Percentiles rank a stretch among this genome's conserved stretches.
phyloP scores from a whole-genome alignment of 768 basidiomycete genomes.

The Agrocybe chaxingu region DNA sequence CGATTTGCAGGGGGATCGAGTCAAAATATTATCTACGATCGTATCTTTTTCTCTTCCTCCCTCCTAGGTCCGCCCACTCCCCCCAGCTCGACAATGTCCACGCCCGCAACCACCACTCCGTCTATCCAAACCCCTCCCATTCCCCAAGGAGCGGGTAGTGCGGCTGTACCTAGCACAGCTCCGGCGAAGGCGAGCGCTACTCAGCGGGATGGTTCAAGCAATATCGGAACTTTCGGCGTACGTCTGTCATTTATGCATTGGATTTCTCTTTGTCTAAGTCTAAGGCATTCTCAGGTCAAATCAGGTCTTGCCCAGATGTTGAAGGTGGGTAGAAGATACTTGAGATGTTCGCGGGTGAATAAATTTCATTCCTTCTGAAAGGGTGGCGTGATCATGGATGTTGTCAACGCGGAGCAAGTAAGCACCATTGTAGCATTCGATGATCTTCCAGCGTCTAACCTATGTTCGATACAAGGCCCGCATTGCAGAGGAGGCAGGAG shows the following conservation, averaged over 20 bases:
- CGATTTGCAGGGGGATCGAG: conserved; percentile 12
- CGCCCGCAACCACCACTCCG: conserved; percentile 21
- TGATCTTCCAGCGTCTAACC: conserved; percentile 6
- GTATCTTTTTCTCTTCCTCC: conserved; percentile 7
- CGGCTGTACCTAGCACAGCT: conserved; percentile 38
- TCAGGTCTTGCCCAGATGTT: conserved; percentile 96
- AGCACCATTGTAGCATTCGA: conserved; percentile 8
- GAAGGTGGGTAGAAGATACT: conserved; percentile 50
- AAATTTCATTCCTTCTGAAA: conserved; percentile 22
- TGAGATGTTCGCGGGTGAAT: conserved; percentile 6
- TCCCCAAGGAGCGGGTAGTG: conserved; percentile 37
- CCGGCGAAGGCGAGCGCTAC: conserved; percentile 49
- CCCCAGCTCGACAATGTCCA: conserved; percentile 21
- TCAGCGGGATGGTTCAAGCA: conserved; percentile 51
- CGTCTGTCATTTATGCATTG: conserved; percentile 17
- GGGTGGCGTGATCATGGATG: conserved; percentile 96
- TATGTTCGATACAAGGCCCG: conserved; percentile 58
- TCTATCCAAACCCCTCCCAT: conserved; percentile 30
- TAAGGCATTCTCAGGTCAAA: conserved; percentile 60
- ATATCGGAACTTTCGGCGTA: conserved; percentile 72
- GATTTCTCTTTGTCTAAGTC: neutral
- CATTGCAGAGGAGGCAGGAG: conserved; percentile 96
- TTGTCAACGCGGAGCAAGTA: conserved; percentile 69
- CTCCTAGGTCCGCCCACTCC: conserved; percentile 1
- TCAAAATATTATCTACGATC: conserved; percentile 6